Base-by-base conservation (phyloP, 176 grass and related monocot species). In the Microstegium vimineum region DNA sequence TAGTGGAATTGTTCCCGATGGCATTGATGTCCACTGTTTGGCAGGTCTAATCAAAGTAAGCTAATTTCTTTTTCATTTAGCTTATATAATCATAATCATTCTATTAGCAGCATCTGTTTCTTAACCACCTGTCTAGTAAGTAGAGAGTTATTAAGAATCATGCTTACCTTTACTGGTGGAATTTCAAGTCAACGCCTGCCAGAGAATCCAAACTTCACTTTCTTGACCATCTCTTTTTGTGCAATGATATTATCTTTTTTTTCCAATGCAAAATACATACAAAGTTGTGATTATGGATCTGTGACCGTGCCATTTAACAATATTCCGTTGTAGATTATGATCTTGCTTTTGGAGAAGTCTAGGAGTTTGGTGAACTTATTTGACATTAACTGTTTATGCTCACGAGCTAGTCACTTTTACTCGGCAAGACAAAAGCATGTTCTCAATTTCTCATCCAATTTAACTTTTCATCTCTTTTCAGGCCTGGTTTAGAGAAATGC, bases 401-500 rank as follows among this genome's bases (percentile, higher is more conserved):
- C 17, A 30, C 22, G 31, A 31, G 10, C 5, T 41, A 40, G 40
- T 49, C 22, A 33, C 22, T 8, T 63, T 78, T 60, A 61, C 27
- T 62, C 52, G 4, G 37, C 8, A 47, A 36, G 22, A 73, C 16
- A 85, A 36, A 72, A 52, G 31, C 2, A 49, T 71, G 32, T 54
- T 68, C 26, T 43, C 10, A 81, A 82, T 62, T 67, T 59, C 27
- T 47, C 12, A 82, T 84, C 70, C n/a, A 52, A 42, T 74, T 23
- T 36, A 17, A 41, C 42, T 45, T 68, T 64, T 26, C 34, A 74
- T 73, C 51, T 69, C 77, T 83, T 78, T 60, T 60, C 41, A 97
- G 94, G 94, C 94, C 68, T 97, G 94, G 91, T 94, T 97, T 76
- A 97, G 94, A 70, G 91, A 97, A 80, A 79, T 97, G 22, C 91